These are phyloP conservation scores for Coemansia sp. DNA, from an alignment of 192 early-diverging fungal species.

Conservation along the genomic window DNA sequence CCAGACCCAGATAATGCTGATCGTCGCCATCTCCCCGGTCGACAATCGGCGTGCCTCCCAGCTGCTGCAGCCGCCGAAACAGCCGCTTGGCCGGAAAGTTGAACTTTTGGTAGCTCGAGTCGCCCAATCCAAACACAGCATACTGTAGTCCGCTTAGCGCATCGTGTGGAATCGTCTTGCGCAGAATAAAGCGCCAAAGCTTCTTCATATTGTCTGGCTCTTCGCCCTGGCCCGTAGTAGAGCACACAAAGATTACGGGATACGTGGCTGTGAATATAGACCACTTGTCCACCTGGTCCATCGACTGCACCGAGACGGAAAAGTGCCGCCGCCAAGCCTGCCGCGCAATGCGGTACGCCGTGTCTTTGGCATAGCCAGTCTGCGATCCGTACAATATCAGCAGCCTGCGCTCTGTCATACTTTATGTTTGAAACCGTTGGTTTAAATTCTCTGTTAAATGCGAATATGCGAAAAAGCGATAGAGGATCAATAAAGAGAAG, in stretches of 20 bases:
- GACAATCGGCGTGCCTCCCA: constrained; percentile 75
- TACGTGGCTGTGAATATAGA: background rate
- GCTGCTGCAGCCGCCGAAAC: constrained; percentile 75
- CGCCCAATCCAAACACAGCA: constrained; percentile 93
- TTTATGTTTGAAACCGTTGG: background rate
- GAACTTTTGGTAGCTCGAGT: constrained; percentile 91
- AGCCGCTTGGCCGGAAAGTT: constrained; percentile 95
- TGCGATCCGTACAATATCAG: constrained; percentile 89
- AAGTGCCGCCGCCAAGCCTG: constrained; percentile 80
- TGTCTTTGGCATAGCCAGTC: constrained; percentile 91
- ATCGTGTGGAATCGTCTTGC: constrained; percentile 70
- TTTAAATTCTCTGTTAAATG: background rate
- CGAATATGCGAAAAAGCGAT: background rate
- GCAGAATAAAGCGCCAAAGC: constrained; percentile 90
- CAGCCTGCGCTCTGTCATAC: constrained; percentile 38
- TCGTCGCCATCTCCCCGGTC: constrained; percentile 88
- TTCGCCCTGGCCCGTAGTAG: constrained; percentile 92
- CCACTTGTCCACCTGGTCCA: constrained; percentile 77
- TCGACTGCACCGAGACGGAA: constrained; percentile 58
- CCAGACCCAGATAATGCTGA: constrained; percentile 90
- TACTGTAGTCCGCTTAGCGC: constrained; percentile 67
- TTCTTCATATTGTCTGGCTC: constrained; percentile 90
- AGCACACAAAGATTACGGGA: constrained; percentile 75
- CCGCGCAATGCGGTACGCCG: constrained; percentile 76
- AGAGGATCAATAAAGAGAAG: background rate